These are phyloP conservation scores for Citrus australasica DNA, from an alignment of 345 rosid genomes.

Conservation along the genomic window DNA sequence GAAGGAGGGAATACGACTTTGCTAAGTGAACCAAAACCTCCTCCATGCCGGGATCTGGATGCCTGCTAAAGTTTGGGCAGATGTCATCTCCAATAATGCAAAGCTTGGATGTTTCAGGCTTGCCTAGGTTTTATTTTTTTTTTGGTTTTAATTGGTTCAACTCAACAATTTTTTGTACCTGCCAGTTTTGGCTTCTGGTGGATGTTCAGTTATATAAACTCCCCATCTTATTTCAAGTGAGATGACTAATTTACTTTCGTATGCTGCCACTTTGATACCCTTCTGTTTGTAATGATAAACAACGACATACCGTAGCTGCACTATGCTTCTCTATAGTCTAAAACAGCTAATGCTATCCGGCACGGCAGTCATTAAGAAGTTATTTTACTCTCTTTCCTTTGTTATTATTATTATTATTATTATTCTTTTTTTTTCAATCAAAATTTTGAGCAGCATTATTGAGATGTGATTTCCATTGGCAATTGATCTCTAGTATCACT, in stretches of 20 bases:
- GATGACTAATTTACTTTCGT: slow-evolving; percentile 3
- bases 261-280: background rate
- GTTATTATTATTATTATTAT: no score
- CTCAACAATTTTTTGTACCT: slow-evolving; percentile 14
- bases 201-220: slow-evolving; percentile 12
- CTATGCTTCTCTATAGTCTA: no score
- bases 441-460: no score
- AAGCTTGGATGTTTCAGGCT: slow-evolving; percentile 28
- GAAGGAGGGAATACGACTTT: slow-evolving; percentile 93
- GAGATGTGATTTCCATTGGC: no score
- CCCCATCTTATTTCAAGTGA: slow-evolving; percentile 17
- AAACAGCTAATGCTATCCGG: no score
- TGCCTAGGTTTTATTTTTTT: slow-evolving; percentile 5
- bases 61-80: slow-evolving; percentile 55
- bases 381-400: no score
- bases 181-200: slow-evolving; percentile 24
- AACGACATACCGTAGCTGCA: background rate
- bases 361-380: no score
- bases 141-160: slow-evolving; percentile 19
- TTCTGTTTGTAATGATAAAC: no score
- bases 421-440: no score
- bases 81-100: slow-evolving; percentile 41
- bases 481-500: no score
- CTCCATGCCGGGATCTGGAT: slow-evolving; percentile 88
- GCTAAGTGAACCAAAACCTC: slow-evolving; percentile 78